These are phyloP conservation scores for Capillidium rhysosporum DNA, from an alignment of 371 early-diverging fungal species.

Conservation along the genomic window DNA sequence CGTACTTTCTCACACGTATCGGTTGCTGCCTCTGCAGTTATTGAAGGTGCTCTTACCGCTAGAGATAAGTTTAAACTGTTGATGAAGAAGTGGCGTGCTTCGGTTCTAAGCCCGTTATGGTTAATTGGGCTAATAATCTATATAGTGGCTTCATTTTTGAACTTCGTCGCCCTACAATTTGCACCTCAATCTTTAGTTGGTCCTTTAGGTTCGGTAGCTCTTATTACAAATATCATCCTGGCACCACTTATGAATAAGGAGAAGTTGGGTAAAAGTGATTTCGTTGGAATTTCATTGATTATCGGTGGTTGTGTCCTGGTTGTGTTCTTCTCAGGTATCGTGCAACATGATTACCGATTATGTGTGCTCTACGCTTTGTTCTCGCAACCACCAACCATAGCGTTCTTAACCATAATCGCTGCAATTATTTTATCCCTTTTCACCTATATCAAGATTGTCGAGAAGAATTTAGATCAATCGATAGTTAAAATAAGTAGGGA, in stretches of 20 bases:
- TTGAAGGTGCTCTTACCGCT: slow-evolving; percentile 10
- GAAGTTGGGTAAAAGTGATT: slow-evolving; percentile 29
- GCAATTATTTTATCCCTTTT: slow-evolving; percentile 25
- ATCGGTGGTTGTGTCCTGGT: slow-evolving; percentile 58
- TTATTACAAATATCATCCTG: slow-evolving; percentile 64
- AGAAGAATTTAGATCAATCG: slow-evolving; percentile 26
- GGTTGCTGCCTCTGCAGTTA: slow-evolving; percentile 11
- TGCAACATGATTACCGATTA: slow-evolving; percentile 33
- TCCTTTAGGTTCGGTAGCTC: slow-evolving; percentile 56
- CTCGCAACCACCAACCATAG: slow-evolving; percentile 33
- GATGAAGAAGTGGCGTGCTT: neutral
- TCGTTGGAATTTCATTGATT: slow-evolving; percentile 53
- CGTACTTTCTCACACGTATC: neutral
- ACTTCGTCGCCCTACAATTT: slow-evolving; percentile 59
- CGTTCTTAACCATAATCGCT: slow-evolving; percentile 41
- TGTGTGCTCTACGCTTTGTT: slow-evolving; percentile 59
- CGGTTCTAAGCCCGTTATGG: slow-evolving; percentile 18
- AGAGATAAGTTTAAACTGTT: neutral
- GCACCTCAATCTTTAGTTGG: slow-evolving; percentile 76
- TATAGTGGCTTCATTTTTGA: slow-evolving; percentile 46
- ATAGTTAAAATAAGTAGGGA: neutral
- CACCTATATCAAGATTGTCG: slow-evolving; percentile 31
- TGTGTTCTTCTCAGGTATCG: slow-evolving; percentile 45
- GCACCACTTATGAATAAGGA: slow-evolving; percentile 74
- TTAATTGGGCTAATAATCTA: slow-evolving; percentile 45